Base-by-base conservation (phyloP, 2,329 filamentous ascomycete species). In the Ophiostoma sp. region DNA sequence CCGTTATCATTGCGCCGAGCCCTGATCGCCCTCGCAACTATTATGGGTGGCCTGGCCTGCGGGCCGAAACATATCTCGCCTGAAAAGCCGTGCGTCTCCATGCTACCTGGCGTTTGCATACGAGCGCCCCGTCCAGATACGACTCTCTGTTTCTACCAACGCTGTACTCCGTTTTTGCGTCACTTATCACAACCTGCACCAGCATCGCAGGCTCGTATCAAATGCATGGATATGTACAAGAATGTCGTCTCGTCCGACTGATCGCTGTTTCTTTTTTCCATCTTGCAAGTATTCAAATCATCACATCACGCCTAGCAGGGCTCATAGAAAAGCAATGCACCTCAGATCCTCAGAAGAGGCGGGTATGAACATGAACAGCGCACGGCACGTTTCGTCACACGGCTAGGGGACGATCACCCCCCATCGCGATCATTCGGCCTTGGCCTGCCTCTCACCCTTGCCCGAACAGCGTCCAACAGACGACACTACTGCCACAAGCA, bases 41-140 rank as follows among this genome's bases (percentile, higher is more conserved):
- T n/a, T 52, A 52, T 52, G 52, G 41, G 16, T 62, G 67, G 52
- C 55, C 38, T 41, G 9, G 60, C 55, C 55, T 60, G 55, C 55
- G 55, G 55, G 55, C 55, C 55, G 55, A 60, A 38, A 60, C 38
- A 60, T 12, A 40, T 60, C 27, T 60, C 55, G n/a, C 55, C 55
- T 60, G 55, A 60, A 52, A 55, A 60, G n/a, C 55, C 12, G 55
- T 60, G 55, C 27, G 14, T 60, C 27, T 40, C 49, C 8, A 55
- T 27, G 49, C 49, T 55, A 47, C 45, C 45, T 49, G 45, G 45
- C 45, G 27, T 27, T 5, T 14, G 9, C 9, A 45, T 45, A 45
- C 45, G 45, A 49, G 45, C 16, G 55, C 55, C 27, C 55, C 55
- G 27, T 60, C 6, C 5, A 8, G 27, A 58, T 58, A 27, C 52